Evolutionary conservation across 2,329 filamentous ascomycete genomes (phyloP), one percentile per base, ranked within the genome.

Genomic region (Gyromitra esculenta): DNA sequence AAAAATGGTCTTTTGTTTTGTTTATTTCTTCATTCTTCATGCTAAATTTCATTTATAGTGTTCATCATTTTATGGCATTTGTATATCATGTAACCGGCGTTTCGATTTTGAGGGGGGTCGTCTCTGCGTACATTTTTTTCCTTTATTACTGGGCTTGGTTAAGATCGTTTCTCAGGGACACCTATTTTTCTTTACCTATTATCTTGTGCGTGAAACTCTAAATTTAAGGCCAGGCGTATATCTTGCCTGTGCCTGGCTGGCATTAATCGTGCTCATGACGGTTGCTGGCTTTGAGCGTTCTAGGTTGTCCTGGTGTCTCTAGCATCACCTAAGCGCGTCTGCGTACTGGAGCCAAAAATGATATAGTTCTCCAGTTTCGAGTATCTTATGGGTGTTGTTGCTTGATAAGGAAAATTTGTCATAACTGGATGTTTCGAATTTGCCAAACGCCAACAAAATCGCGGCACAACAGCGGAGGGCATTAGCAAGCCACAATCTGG

Each of bases 1-100:
- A 43, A 48, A 52, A 41, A 45, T 13, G 21, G 9, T 4, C 31
- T 60, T 68, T 25, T 43, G 35, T 41, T 48, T 35, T 50, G 15
- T 52, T 15, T 9, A 21, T 41, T 57, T 60, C 25, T 31, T 11
- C 6, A n/a, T 50, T 64, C 21, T 18, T 31, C 52, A 48, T 48
- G 15, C 52, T n/a, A 8, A 39, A 9, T 64, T 59, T 50, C 18
- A 43, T 59, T 63, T 69, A 18, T 41, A 69, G 31, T n/a, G 59
- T 75, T 43, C 5, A 48, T 56, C 6, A 31, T 48, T 48, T 57
- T 45, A 50, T 60, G 15, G 70, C 41, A 67, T 39, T 41, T 60
- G 35, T 73, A 73, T 63, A 74, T 63, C 45, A 74, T 74, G n/a
- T 56, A 64, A 54, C 57, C 59, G 72, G 72, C 72, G 72, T 75